Evolutionary conservation across 176 grass and related monocot genomes (phyloP).

Genomic region (Phragmites australis): DNA sequence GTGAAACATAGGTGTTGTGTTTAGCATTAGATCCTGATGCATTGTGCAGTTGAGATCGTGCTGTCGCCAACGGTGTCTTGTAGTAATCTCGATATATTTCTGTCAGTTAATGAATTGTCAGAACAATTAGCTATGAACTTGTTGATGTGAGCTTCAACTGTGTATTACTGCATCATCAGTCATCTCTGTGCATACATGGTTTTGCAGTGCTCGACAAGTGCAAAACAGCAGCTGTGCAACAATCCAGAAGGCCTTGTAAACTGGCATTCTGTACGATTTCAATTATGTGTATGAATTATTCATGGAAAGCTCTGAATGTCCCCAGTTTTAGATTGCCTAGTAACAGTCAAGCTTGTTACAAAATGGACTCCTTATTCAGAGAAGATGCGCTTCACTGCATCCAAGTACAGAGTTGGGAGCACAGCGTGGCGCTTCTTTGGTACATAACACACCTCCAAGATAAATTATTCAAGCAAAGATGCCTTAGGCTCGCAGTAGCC

Average conservation of each 20-base stretch:
- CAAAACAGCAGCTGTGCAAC: neutral
- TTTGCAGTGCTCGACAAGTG: neutral
- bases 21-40: neutral
- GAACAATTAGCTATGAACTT: too few relatives aligned
- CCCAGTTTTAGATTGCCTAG: neutral
- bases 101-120: neutral
- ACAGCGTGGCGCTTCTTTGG: neutral
- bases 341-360: neutral
- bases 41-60: too few relatives aligned
- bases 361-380: neutral
- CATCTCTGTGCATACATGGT: neutral
- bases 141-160: neutral
- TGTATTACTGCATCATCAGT: neutral
- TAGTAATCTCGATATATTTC: neutral
- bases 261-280: neutral
- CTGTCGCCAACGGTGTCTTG: neutral
- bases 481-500: constrained; percentile 4
- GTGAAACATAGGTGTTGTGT: neutral
- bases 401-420: neutral
- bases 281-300: neutral
- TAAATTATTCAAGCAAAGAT: constrained; percentile 21
- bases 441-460: neutral
- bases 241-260: neutral
- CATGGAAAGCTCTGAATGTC: neutral
- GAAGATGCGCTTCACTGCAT: neutral